Percentiles rank a stretch among this genome's conserved stretches.
phyloP scores from a whole-genome alignment of 1,139 yeast species.

The Yamadazyma kanchanaburiensis region DNA sequence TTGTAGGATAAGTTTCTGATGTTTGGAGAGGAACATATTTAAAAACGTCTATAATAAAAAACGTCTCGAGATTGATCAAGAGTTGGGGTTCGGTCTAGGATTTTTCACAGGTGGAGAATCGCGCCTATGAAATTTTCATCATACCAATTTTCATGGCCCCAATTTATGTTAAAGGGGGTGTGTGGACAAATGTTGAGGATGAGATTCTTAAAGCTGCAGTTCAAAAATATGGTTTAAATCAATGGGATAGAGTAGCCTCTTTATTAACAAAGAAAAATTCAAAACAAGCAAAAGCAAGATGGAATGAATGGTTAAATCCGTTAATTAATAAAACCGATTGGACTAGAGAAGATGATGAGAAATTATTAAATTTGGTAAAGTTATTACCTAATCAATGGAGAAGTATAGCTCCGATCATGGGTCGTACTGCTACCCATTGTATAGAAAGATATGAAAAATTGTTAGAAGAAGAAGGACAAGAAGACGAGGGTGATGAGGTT shows the following conservation, averaged over 20 bases:
- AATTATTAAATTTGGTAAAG: constrained; percentile 62
- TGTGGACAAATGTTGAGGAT: constrained; percentile 91
- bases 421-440: constrained; percentile 85
- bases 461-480: constrained; percentile 39
- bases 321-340: constrained; percentile 61
- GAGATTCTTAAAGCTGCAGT: constrained; percentile 88
- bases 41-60: too few species aligned
- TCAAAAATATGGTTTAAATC: constrained; percentile 87
- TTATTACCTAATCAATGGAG: constrained; percentile 93
- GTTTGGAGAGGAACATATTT: constrained; percentile 70
- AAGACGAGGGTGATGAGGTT: constrained; percentile 26
- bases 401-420: constrained; percentile 74
- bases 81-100: background rate
- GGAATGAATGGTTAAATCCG: constrained; percentile 90
- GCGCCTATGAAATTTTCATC: too few species aligned
- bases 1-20: constrained; percentile 82
- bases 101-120: constrained; percentile 3
- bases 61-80: too few species aligned
- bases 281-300: constrained; percentile 87
- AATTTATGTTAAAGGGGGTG: constrained; percentile 79
- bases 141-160: too few species aligned
- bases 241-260: constrained; percentile 93
- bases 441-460: constrained; percentile 82
- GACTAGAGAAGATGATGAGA: constrained; percentile 75
- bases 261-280: constrained; percentile 82